Evolutionary conservation across 2,329 filamentous ascomycete species (phyloP).

Genomic region (Scorias spongiosa): DNA sequence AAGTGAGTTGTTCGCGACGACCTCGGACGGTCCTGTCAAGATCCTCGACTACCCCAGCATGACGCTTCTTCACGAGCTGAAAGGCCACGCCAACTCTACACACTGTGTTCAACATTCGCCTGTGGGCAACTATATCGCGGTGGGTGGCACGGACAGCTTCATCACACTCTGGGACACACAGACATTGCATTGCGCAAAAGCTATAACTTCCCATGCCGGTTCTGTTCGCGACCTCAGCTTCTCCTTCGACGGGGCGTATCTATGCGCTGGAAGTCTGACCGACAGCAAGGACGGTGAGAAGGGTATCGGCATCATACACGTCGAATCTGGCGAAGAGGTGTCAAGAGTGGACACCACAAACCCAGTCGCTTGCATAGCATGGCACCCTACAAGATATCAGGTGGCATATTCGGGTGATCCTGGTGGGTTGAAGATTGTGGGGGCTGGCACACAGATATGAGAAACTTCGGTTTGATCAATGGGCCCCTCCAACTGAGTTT

Average conservation of each 20-base stretch:
- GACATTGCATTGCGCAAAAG: slow-evolving; percentile 62
- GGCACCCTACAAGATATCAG: slow-evolving; percentile 61
- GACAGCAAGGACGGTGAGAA: slow-evolving; percentile 27
- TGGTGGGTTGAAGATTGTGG: slow-evolving; percentile 54
- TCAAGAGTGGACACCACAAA: slow-evolving; percentile 55
- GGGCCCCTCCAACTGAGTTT: too few relatives aligned
- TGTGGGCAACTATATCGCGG: slow-evolving; percentile 55
- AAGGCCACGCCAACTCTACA: slow-evolving; percentile 59
- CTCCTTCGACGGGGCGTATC: slow-evolving; percentile 61
- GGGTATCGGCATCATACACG: slow-evolving; percentile 54
- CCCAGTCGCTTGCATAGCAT: slow-evolving; percentile 52
- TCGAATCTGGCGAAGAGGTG: slow-evolving; percentile 58
- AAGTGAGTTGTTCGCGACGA: slow-evolving; percentile 54
- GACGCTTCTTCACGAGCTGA: slow-evolving; percentile 41
- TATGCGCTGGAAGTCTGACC: slow-evolving; percentile 48
- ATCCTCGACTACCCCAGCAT: slow-evolving; percentile 53
- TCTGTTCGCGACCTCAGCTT: slow-evolving; percentile 61
- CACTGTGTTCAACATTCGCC: slow-evolving; percentile 55
- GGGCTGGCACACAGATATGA: slow-evolving; percentile 15
- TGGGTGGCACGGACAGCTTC: slow-evolving; percentile 59
- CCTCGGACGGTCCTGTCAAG: slow-evolving; percentile 53
- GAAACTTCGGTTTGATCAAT: too few relatives aligned
- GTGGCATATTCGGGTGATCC: slow-evolving; percentile 56
- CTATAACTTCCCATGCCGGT: slow-evolving; percentile 52
- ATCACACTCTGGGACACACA: slow-evolving; percentile 65